phyloP scores from a whole-genome alignment of 441 rosid genomes.

The Biscutella auriculata region DNA sequence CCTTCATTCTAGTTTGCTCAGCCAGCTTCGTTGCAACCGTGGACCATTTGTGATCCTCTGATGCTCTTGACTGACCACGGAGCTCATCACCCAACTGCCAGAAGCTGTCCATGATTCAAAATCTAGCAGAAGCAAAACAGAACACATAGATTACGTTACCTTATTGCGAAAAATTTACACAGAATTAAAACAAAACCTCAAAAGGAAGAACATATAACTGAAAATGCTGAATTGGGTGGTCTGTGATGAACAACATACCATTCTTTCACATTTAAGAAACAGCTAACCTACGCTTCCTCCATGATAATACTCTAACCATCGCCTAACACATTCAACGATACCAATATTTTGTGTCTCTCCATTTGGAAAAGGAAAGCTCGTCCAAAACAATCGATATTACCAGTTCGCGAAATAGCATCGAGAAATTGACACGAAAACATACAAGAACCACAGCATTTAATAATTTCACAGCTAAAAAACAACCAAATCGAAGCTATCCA shows the following conservation, averaged over 20 bases:
- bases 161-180: too few species aligned
- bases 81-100: slow-evolving; percentile 96
- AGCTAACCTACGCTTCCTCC: too few species aligned
- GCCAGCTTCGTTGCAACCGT: slow-evolving; percentile 87
- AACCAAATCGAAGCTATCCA: not conserved
- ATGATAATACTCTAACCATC: too few species aligned
- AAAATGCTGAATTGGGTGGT: not conserved
- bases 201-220: not conserved
- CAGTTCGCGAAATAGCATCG: too few species aligned
- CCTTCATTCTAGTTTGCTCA: slow-evolving; percentile 72
- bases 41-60: slow-evolving; percentile 85
- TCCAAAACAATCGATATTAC: not conserved
- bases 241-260: too few species aligned
- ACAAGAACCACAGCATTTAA: not conserved
- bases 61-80: slow-evolving; percentile 67
- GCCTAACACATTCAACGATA: too few species aligned
- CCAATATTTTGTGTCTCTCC: too few species aligned
- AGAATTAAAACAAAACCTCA: not conserved
- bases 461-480: not conserved
- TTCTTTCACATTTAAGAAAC: too few species aligned
- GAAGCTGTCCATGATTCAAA: slow-evolving; percentile 36
- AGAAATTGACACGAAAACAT: not conserved
- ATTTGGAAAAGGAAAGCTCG: not conserved
- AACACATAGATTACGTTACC: not conserved
- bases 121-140: not conserved